These are phyloP conservation scores for Aspergillus awamori DNA, from an alignment of 2,329 filamentous ascomycete genomes.

Conservation along the genomic window DNA sequence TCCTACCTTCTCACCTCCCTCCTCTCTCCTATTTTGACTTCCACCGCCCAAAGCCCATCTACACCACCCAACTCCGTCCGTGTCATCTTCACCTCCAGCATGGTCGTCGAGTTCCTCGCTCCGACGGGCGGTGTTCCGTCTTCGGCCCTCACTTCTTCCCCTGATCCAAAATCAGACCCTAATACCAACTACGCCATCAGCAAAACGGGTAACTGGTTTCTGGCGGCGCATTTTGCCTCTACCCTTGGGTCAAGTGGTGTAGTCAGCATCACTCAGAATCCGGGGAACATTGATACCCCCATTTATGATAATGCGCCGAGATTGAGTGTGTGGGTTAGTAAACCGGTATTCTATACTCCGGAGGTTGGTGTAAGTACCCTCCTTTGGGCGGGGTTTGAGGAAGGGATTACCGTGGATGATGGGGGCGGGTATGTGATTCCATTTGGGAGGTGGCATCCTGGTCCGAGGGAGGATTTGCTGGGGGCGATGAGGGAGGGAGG, in stretches of 20 bases:
- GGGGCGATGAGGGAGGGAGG: constrained; percentile 6
- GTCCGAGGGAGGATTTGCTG: neutral
- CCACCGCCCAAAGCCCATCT: neutral
- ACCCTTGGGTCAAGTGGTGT: neutral
- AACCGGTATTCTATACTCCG: neutral
- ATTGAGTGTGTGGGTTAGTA: neutral
- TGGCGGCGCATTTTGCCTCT: neutral
- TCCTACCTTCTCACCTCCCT: neutral
- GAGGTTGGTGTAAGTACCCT: neutral
- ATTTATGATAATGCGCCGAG: constrained; percentile 2
- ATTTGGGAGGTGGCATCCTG: constrained; percentile 1
- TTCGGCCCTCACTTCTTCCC: neutral
- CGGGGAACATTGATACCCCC: constrained; percentile 2
- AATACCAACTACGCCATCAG: constrained; percentile 1
- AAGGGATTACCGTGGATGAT: neutral
- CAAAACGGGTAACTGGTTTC: constrained; percentile 3
- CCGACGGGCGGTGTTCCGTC: neutral
- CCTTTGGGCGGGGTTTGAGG: neutral
- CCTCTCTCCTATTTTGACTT: neutral
- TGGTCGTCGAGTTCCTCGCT: neutral
- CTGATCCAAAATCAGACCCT: neutral
- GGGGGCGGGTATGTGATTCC: constrained; percentile 1
- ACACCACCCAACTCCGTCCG: neutral
- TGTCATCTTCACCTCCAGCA: neutral
- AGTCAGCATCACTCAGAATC: constrained; percentile 3